Evolutionary conservation across 805 yeast genomes (phyloP).

Genomic region (Barnettozyma californica): DNA sequence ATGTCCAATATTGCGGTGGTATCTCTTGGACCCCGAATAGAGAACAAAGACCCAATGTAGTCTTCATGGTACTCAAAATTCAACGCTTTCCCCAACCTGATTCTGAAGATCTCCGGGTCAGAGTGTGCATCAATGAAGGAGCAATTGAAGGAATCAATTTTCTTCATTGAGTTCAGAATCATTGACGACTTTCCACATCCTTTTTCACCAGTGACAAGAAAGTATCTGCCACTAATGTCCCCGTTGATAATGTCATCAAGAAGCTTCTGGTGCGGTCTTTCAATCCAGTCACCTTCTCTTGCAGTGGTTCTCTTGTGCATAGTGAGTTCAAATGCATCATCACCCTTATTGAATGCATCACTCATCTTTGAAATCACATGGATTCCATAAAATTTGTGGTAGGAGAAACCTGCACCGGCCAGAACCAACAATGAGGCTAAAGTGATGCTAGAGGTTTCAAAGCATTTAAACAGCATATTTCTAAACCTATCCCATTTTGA

Average conservation of each 20-base stretch:
- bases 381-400: conserved; percentile 54
- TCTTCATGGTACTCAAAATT: conserved; percentile 74
- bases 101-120: conserved; percentile 76
- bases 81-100: conserved; percentile 70
- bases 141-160: conserved; percentile 57
- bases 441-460: conserved; percentile 69
- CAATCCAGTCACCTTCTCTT: conserved; percentile 54
- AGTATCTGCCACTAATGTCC: conserved; percentile 59
- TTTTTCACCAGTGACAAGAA: conserved; percentile 72
- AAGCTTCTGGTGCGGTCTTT: conserved; percentile 59
- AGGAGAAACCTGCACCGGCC: conserved; percentile 66
- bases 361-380: conserved; percentile 64
- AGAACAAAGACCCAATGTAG: conserved; percentile 75
- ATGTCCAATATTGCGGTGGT: conserved; percentile 78
- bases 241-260: conserved; percentile 66
- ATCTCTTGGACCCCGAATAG: conserved; percentile 80
- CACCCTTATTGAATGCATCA: conserved; percentile 61
- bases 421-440: conserved; percentile 62
- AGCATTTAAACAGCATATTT: conserved; percentile 33
- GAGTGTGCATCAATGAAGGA: conserved; percentile 78
- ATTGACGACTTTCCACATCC: conserved; percentile 84
- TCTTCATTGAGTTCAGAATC: conserved; percentile 63
- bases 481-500: conserved; percentile 14
- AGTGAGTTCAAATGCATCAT: conserved; percentile 55
- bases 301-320: conserved; percentile 40